These are phyloP conservation scores for Colletotrichum sp. DNA, from an alignment of 2,329 filamentous ascomycete genomes.

Conservation along the genomic window DNA sequence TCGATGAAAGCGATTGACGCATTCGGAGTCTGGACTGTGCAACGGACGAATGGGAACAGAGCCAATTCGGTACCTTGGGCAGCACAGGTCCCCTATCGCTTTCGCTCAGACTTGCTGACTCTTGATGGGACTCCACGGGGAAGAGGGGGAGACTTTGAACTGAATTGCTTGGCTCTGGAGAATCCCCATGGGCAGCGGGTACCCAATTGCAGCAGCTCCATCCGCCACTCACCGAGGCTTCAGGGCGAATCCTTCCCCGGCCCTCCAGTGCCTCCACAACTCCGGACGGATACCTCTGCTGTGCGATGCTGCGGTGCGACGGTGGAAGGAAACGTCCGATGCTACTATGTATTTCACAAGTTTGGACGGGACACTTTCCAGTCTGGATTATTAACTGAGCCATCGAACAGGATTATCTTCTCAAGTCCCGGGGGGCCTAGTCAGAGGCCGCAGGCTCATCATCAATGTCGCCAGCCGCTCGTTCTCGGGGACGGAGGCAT, in stretches of 20 bases:
- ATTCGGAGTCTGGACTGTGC: background rate
- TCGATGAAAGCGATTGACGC: slow-evolving; percentile 5
- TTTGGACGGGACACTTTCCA: background rate
- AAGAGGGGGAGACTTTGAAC: background rate
- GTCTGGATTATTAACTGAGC: background rate
- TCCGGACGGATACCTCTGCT: background rate
- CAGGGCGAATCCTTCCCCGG: background rate
- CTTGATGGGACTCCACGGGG: slow-evolving; percentile 1
- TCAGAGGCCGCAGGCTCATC: background rate
- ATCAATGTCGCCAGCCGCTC: background rate
- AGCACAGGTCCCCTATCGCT: background rate
- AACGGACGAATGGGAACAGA: slow-evolving; percentile 1
- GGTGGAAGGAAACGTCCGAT: background rate
- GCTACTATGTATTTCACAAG: background rate
- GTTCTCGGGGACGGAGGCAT: background rate
- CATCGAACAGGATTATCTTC: background rate
- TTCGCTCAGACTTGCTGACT: background rate
- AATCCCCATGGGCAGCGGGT: background rate
- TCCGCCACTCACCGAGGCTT: background rate
- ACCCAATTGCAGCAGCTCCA: background rate
- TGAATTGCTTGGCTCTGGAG: slow-evolving; percentile 8
- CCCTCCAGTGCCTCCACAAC: background rate
- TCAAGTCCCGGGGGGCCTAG: background rate
- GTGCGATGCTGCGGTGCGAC: background rate
- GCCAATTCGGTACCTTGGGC: background rate